These are phyloP conservation scores for Dendrobium chrysotoxum DNA, from an alignment of 106 monocot species.

Conservation along the genomic window DNA sequence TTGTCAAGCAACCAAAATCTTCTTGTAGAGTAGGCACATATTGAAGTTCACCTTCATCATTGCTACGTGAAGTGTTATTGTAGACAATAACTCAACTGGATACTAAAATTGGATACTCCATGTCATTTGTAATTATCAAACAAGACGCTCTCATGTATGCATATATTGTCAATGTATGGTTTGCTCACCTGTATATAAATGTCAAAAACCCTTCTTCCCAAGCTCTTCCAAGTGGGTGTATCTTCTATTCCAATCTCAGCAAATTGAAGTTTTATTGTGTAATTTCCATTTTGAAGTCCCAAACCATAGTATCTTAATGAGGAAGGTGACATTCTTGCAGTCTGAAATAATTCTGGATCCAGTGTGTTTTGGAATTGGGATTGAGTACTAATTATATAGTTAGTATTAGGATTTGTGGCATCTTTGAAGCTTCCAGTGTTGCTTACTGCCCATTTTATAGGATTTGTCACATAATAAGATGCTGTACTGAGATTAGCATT, in stretches of 20 bases:
- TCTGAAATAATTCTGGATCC: too few species aligned
- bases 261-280: constrained; percentile 55
- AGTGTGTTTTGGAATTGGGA: constrained; percentile 13
- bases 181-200: background rate
- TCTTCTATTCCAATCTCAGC: constrained; percentile 34
- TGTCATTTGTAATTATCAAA: too few species aligned
- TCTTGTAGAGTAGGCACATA: too few species aligned
- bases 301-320: too few species aligned
- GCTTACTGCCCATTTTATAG: constrained; percentile 10
- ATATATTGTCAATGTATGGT: constrained; percentile 3
- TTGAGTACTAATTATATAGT: constrained; percentile 28
- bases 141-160: too few species aligned
- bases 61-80: too few species aligned
- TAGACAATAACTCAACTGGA: too few species aligned
- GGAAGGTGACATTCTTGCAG: too few species aligned
- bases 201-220: constrained; percentile 20
- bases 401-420: constrained; percentile 16
- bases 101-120: too few species aligned
- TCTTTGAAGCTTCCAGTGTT: constrained; percentile 53
- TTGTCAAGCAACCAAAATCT: too few species aligned
- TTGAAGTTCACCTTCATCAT: too few species aligned
- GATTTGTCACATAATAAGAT: constrained; percentile 61
- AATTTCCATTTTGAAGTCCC: too few species aligned
- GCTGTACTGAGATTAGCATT: constrained; percentile 40
- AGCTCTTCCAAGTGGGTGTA: constrained; percentile 43